Base-by-base conservation (phyloP, 2,329 filamentous ascomycete genomes). In the Pestalotiopsis sp. region DNA sequence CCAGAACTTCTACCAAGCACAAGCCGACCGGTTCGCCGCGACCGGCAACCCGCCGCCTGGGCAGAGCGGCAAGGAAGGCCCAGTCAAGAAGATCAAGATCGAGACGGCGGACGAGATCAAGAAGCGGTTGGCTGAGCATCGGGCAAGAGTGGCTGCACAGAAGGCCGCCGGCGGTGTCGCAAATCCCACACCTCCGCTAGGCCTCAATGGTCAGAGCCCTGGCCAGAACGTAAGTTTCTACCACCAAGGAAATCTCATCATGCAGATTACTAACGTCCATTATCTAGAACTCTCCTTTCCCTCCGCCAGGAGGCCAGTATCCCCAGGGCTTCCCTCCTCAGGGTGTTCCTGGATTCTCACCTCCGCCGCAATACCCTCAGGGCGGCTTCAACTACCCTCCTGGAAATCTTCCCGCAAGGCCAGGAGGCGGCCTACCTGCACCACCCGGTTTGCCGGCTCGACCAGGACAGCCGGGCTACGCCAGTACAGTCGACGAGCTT, bases 1-100 rank as follows among this genome's bases (percentile, higher is more conserved):
- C 72, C 89, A 93, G 74, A 91, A 92, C 80, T 97, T 92, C 81
- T 95, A 97, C 81, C 91, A 94, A 78, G 91, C 91, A 31, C 93
- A 97, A 81, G 92, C 92, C 69, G 94, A 97, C 75, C 89, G 94
- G 69, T 91, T 93, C 73, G 90, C 92, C 63, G 87, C 90, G 9
- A 97, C 94, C 1, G 95, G 95, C 45, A 97, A 98, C 77, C 93
- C 93, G 2, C 88, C 91, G 20, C 89, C 93, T 0, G 92, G 92
- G 2, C 84, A 86, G 69, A 85, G 84, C 66, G 80, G 83, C 49
- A 91, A 94, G 79, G 59, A 39, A 59, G 90, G 90, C 70, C 88
- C 90, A 1, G 89, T 85, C 11, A 92, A 92, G 82, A 92, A 91
- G 82, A 82, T 91, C 74, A 90, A 93, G 83, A 84, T 94, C 5